phyloP scores from a whole-genome alignment of 2,329 filamentous ascomycete genomes.

The Ceratocystis destructans region DNA sequence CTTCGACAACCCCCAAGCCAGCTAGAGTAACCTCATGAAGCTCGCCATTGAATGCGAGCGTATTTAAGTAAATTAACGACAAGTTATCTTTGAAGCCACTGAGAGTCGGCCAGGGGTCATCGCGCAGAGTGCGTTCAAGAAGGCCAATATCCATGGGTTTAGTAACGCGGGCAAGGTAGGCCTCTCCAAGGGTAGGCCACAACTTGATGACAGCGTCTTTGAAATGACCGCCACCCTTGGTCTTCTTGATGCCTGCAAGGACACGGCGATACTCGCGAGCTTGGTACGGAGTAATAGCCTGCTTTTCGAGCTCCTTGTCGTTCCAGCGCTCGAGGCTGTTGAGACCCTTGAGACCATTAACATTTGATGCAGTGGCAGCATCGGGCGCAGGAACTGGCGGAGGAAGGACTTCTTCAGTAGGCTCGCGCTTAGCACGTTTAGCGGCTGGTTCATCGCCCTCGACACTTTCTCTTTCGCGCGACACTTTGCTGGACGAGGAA shows the following conservation, averaged over 20 bases:
- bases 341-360: slow-evolving; percentile 23
- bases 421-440: slow-evolving; percentile 68
- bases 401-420: slow-evolving; percentile 30
- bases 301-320: slow-evolving; percentile 32
- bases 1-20: slow-evolving; percentile 42
- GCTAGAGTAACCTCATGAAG: slow-evolving; percentile 56
- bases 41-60: slow-evolving; percentile 66
- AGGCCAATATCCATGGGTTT: slow-evolving; percentile 73
- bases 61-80: slow-evolving; percentile 65
- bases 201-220: slow-evolving; percentile 62
- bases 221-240: slow-evolving; percentile 65
- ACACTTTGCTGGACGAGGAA: slow-evolving; percentile 41
- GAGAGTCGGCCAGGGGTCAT: slow-evolving; percentile 51
- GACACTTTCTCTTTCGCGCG: slow-evolving; percentile 69
- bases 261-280: slow-evolving; percentile 50
- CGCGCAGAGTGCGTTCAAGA: slow-evolving; percentile 68
- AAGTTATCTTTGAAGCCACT: slow-evolving; percentile 63
- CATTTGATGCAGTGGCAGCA: slow-evolving; percentile 20
- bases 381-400: slow-evolving; percentile 20
- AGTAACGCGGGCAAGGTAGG: slow-evolving; percentile 54
- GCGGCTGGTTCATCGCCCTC: slow-evolving; percentile 49
- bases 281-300: slow-evolving; percentile 44
- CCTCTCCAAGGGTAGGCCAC: slow-evolving; percentile 61
- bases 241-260: slow-evolving; percentile 69
- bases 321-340: slow-evolving; percentile 29